phyloP scores from a whole-genome alignment of 2,329 filamentous ascomycete genomes.

The Beauveria brongniartii region DNA sequence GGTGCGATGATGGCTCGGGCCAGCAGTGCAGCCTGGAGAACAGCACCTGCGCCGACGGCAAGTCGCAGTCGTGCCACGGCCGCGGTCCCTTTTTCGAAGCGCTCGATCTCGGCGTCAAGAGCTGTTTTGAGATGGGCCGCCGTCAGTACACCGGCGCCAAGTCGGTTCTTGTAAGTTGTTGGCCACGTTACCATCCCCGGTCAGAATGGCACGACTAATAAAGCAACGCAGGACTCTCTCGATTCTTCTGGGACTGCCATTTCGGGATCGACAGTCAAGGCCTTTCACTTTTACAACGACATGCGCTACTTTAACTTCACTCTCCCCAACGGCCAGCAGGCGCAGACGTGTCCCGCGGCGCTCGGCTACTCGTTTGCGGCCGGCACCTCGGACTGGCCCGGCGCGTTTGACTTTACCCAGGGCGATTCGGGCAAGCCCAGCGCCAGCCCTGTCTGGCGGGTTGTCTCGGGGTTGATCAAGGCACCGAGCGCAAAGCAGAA shows the following conservation, averaged over 20 bases:
- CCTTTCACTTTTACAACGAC: slow-evolving; percentile 79
- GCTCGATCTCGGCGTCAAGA: slow-evolving; percentile 63
- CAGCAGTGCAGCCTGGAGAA: slow-evolving; percentile 66
- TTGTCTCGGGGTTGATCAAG: slow-evolving; percentile 66
- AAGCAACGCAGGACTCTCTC: slow-evolving; percentile 43
- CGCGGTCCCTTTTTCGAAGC: slow-evolving; percentile 61
- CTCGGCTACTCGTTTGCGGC: slow-evolving; percentile 90
- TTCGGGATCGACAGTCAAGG: slow-evolving; percentile 59
- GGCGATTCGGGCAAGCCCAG: slow-evolving; percentile 65
- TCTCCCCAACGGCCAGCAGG: slow-evolving; percentile 62
- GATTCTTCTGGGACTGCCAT: slow-evolving; percentile 40
- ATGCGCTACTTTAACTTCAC: slow-evolving; percentile 68
- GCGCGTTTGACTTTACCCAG: slow-evolving; percentile 89
- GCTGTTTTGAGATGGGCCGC: slow-evolving; percentile 67
- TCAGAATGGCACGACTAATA: background rate
- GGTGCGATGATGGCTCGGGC: slow-evolving; percentile 77
- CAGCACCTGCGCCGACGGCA: slow-evolving; percentile 71
- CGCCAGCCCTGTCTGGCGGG: slow-evolving; percentile 66
- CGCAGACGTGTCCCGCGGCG: slow-evolving; percentile 74
- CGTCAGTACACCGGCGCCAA: slow-evolving; percentile 60
- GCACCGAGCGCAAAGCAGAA: slow-evolving; percentile 61
- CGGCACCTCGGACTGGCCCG: slow-evolving; percentile 85
- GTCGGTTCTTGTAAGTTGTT: slow-evolving; percentile 28
- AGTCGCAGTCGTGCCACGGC: slow-evolving; percentile 63
- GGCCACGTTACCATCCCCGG: too few species aligned